Conservation (phyloP, 2,329 filamentous ascomycete species). For the Mycosphaerella sp. region DNA sequence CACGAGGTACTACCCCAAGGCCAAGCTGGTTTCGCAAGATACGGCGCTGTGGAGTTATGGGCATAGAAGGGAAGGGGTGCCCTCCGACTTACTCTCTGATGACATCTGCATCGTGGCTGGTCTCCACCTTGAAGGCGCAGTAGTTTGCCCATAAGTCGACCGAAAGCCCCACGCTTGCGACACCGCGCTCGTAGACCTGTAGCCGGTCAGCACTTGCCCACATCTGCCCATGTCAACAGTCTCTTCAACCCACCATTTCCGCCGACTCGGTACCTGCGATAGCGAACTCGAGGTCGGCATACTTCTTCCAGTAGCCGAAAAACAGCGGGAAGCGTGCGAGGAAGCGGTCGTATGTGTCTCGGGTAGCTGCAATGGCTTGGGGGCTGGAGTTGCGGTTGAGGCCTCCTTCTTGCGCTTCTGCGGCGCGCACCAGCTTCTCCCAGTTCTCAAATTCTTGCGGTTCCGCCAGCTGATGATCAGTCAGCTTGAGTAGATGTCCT, state of each 20-base stretch:
- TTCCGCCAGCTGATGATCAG: slow-evolving; percentile 51
- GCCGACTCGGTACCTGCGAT: slow-evolving; percentile 95
- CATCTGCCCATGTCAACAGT: neutral
- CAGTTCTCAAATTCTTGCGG: slow-evolving; percentile 89
- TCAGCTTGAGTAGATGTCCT: slow-evolving; percentile 1
- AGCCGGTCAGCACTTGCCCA: slow-evolving; percentile 28
- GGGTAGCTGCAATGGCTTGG: slow-evolving; percentile 78
- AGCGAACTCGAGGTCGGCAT: slow-evolving; percentile 94
- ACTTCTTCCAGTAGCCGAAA: slow-evolving; percentile 99
- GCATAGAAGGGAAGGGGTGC: slow-evolving; percentile 53
- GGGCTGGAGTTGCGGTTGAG: slow-evolving; percentile 96
- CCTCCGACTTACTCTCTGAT: slow-evolving; percentile 96
- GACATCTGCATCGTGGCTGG: slow-evolving; percentile 85
- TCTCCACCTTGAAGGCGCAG: slow-evolving; percentile 96
- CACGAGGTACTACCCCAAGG: slow-evolving; percentile 14
- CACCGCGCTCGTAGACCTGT: slow-evolving; percentile 89
- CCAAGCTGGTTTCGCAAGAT: slow-evolving; percentile 12
- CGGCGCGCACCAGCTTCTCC: slow-evolving; percentile 83
- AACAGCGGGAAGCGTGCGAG: slow-evolving; percentile 90
- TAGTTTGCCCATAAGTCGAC: slow-evolving; percentile 98
- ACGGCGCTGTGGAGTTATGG: slow-evolving; percentile 18
- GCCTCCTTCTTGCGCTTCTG: slow-evolving; percentile 81
- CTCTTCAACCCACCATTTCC: slow-evolving; percentile 65
- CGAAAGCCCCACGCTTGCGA: slow-evolving; percentile 85
- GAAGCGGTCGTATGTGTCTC: slow-evolving; percentile 85